phyloP scores from a whole-genome alignment of 495 filamentous ascomycete species.

The Talaromyces adpressus region DNA sequence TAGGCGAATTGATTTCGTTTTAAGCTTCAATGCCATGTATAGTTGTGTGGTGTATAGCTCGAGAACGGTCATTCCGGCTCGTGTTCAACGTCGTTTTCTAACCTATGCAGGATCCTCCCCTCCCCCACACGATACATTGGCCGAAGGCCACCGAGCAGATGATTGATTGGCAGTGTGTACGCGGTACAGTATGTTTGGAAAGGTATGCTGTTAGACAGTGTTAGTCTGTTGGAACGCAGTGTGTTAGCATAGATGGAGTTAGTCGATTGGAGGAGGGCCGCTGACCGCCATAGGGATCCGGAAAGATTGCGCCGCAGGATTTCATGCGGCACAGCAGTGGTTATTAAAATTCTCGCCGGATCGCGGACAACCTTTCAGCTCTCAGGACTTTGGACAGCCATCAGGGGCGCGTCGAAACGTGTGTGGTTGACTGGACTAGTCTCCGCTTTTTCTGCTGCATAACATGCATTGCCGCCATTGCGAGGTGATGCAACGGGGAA shows the following conservation, averaged over 20 bases:
- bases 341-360: background rate
- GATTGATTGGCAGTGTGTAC: background rate
- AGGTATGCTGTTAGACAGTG: too few species aligned
- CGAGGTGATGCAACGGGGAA: conserved; percentile 1
- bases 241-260: background rate
- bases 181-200: background rate
- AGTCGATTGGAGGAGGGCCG: background rate
- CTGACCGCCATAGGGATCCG: background rate
- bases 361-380: background rate
- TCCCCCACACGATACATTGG: background rate
- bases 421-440: background rate
- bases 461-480: background rate
- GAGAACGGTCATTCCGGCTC: background rate
- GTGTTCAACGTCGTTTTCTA: background rate
- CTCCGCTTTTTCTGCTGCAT: conserved; percentile 1
- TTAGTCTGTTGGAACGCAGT: background rate
- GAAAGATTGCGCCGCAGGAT: background rate
- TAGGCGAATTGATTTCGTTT: background rate
- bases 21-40: background rate
- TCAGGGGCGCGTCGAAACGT: background rate
- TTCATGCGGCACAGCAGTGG: background rate
- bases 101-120: background rate
- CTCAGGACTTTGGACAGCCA: background rate
- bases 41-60: background rate
- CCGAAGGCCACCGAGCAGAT: background rate